phyloP scores from a whole-genome alignment of 2,329 filamentous ascomycete genomes.

The Penicillium janthinellum region DNA sequence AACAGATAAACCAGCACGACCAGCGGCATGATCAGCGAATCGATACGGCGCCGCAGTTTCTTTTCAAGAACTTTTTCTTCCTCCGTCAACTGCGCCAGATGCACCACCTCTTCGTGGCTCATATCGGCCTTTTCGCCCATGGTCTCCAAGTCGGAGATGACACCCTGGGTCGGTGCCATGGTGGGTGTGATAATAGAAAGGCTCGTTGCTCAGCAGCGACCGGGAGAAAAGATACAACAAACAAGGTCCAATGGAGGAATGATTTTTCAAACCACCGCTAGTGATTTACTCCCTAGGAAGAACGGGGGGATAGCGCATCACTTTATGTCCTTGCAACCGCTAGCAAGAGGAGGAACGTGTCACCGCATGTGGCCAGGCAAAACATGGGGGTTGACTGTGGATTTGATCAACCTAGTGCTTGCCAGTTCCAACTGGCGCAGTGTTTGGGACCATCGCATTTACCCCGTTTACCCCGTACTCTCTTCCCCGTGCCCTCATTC shows the following conservation, averaged over 20 bases:
- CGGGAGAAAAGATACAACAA: neutral
- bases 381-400: neutral
- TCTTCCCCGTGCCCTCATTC: neutral
- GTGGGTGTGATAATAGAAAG: neutral
- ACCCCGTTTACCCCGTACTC: conserved; percentile 8
- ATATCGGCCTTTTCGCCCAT: conserved; percentile 25
- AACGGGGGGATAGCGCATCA: neutral
- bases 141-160: conserved; percentile 19
- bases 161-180: neutral
- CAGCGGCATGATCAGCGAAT: conserved; percentile 43
- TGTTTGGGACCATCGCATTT: conserved; percentile 1
- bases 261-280: neutral
- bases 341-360: neutral
- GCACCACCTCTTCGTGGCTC: conserved; percentile 25
- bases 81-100: conserved; percentile 20
- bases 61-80: conserved; percentile 42
- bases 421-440: neutral
- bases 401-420: neutral
- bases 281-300: neutral
- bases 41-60: conserved; percentile 40
- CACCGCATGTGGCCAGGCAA: neutral
- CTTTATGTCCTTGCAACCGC: neutral
- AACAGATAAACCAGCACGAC: conserved; percentile 45
- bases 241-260: neutral
- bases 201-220: neutral